A percentile compares a stretch with the other conserved stretches of the same genome.
Evolutionary conservation across 75 land plant species (phyloP).

Genomic region (Pseudotsuga menziesii): DNA sequence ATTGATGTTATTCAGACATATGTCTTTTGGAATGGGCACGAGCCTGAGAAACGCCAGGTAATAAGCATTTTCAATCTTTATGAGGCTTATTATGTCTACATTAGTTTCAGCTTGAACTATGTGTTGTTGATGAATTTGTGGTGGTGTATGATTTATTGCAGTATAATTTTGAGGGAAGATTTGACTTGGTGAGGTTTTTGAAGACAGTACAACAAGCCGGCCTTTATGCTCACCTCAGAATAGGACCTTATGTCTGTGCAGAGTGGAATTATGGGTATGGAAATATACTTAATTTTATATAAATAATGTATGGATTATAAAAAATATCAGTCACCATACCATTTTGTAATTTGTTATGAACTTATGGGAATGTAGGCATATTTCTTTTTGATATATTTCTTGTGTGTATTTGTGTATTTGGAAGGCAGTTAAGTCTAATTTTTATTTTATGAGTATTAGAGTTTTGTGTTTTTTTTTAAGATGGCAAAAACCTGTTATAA

Average conservation of each 20-base stretch:
- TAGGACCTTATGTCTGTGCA: conserved; percentile 94
- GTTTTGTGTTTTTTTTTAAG: too few species aligned
- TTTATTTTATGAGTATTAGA: too few species aligned
- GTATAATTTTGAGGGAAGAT: conserved; percentile 80
- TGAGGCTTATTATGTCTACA: too few species aligned
- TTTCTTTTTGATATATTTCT: too few species aligned
- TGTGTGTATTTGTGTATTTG: too few species aligned
- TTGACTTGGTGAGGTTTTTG: conserved; percentile 69
- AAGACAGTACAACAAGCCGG: conserved; percentile 73
- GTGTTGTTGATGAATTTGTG: too few species aligned
- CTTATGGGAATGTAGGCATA: too few species aligned
- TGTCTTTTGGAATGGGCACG: conserved; percentile 35
- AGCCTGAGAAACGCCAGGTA: conserved; percentile 23
- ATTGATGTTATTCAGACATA: conserved; percentile 29
- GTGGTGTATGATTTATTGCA: conserved; percentile 17
- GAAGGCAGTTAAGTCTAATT: too few species aligned
- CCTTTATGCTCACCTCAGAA: conserved; percentile 74
- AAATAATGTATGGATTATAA: neutral
- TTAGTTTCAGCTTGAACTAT: too few species aligned
- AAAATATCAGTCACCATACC: neutral
- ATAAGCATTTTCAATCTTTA: neutral
- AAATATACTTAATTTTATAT: neutral
- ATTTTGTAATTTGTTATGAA: too few species aligned
- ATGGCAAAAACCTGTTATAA: too few species aligned
- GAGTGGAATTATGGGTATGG: conserved; percentile 92